A percentile compares a stretch with the other conserved stretches of the same genome.
These are phyloP conservation scores for Lentithecium fluviatile DNA, from an alignment of 495 filamentous ascomycete genomes.

Conservation along the genomic window DNA sequence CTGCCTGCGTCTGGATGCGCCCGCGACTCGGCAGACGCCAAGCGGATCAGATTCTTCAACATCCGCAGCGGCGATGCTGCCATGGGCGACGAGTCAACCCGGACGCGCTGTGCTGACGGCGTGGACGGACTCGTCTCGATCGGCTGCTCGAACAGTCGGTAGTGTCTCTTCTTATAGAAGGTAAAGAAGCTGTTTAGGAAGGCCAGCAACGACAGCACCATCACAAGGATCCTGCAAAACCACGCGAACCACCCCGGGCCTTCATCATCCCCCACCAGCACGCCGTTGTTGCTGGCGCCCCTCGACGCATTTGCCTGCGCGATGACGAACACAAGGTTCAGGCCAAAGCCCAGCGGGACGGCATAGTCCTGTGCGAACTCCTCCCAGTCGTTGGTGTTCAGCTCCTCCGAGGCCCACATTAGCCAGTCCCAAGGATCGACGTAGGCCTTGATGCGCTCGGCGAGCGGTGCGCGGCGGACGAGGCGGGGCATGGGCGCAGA, in stretches of 20 bases:
- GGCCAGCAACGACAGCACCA: slow-evolving; percentile 64
- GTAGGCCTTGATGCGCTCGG: slow-evolving; percentile 71
- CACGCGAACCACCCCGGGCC: slow-evolving; percentile 65
- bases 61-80: slow-evolving; percentile 76
- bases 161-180: slow-evolving; percentile 76
- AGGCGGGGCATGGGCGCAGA: slow-evolving; percentile 64
- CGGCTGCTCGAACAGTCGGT: slow-evolving; percentile 85
- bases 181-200: slow-evolving; percentile 76
- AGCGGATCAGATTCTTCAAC: slow-evolving; percentile 63
- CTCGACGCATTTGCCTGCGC: slow-evolving; percentile 68
- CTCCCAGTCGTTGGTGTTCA: slow-evolving; percentile 87
- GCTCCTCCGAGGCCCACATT: slow-evolving; percentile 83
- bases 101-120: slow-evolving; percentile 83
- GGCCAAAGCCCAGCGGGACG: slow-evolving; percentile 64
- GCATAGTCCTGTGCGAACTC: slow-evolving; percentile 71
- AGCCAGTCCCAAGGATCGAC: slow-evolving; percentile 87
- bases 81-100: slow-evolving; percentile 82
- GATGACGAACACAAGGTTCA: slow-evolving; percentile 79
- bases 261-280: slow-evolving; percentile 63
- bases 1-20: slow-evolving; percentile 78
- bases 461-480: slow-evolving; percentile 72
- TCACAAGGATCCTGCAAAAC: slow-evolving; percentile 73
- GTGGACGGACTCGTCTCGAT: slow-evolving; percentile 73
- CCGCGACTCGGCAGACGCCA: slow-evolving; percentile 64
- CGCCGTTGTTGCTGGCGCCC: slow-evolving; percentile 60